A percentile compares a stretch with the other conserved stretches of the same genome.
These are phyloP conservation scores for Amaranthus hypochondriacus DNA, from an alignment of 148 eudicot genomes.

Conservation along the genomic window DNA sequence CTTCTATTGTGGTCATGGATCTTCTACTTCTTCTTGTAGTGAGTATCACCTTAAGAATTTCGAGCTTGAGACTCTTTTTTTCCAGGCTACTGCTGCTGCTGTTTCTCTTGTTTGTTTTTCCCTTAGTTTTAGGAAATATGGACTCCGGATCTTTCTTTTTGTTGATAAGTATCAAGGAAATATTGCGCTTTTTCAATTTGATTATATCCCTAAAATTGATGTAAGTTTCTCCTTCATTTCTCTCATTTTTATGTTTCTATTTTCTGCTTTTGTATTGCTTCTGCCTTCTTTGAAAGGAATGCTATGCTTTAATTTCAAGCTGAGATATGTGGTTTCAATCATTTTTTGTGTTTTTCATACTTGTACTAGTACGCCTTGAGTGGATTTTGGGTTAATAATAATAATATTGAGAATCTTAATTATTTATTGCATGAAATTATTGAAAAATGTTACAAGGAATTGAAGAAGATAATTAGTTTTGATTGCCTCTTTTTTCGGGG, in stretches of 20 bases:
- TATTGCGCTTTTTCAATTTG: constrained; percentile 34
- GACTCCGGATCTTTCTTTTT: constrained; percentile 60
- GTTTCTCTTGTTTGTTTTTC: constrained; percentile 58
- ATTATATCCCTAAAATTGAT: constrained; percentile 22
- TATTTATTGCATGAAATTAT: too few relatives aligned
- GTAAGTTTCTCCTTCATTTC: constrained; percentile 15
- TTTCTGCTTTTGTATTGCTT: background rate
- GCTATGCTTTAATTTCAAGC: too few relatives aligned
- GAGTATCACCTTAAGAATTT: constrained; percentile 45
- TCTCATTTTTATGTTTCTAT: background rate
- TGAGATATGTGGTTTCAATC: too few relatives aligned
- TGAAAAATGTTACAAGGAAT: too few relatives aligned
- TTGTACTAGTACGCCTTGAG: too few relatives aligned
- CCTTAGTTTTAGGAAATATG: constrained; percentile 60
- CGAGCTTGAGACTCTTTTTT: constrained; percentile 56
- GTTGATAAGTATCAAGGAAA: constrained; percentile 57
- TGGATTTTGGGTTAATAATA: too few relatives aligned
- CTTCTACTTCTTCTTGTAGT: constrained; percentile 29
- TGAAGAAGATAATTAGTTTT: too few relatives aligned
- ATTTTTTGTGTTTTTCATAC: too few relatives aligned
- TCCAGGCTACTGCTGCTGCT: constrained; percentile 53
- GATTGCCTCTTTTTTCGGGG: too few relatives aligned
- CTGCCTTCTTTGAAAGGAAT: too few relatives aligned
- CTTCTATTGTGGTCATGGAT: constrained; percentile 31
- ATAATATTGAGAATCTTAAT: too few relatives aligned